A percentile compares a stretch with the other conserved stretches of the same genome.
Conservation (phyloP, 176 grass and related monocot genomes). For the Bolboschoenus planiculmis region DNA sequence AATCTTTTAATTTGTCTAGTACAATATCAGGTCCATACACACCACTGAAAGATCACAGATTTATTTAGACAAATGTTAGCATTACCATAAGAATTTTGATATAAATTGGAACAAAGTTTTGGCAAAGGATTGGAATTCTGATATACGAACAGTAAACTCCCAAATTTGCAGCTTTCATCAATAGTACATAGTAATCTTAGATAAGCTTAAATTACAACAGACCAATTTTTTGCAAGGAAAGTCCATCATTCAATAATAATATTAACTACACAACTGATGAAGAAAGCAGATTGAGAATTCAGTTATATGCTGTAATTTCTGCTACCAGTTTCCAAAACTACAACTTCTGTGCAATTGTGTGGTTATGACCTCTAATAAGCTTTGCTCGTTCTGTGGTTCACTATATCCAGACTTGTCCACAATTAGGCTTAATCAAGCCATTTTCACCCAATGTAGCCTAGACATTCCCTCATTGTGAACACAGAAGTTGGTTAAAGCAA, state of each 20-base stretch:
- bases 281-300: not conserved
- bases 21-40: conserved; percentile 42
- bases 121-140: not conserved
- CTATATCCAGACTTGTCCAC: not conserved
- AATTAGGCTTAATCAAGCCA: not conserved
- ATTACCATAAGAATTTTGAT: not conserved
- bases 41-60: conserved; percentile 34
- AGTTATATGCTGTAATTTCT: not conserved
- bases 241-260: not conserved
- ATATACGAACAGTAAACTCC: not conserved
- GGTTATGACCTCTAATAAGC: not conserved
- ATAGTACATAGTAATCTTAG: not conserved
- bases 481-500: not conserved
- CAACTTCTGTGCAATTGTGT: not conserved
- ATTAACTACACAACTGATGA: not conserved
- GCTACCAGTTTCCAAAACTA: not conserved
- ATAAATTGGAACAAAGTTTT: not conserved
- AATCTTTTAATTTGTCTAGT: conserved; percentile 65
- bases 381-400: not conserved
- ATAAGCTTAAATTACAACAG: not conserved
- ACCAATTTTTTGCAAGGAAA: not conserved
- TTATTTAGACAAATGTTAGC: not conserved
- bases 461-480: not conserved
- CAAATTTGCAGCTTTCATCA: not conserved
- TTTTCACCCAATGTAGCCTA: not conserved